Percentiles rank a stretch among this genome's conserved stretches.
phyloP scores from a whole-genome alignment of 164 flowering plant species.

The grape (Vitis vinifera) region DNA sequence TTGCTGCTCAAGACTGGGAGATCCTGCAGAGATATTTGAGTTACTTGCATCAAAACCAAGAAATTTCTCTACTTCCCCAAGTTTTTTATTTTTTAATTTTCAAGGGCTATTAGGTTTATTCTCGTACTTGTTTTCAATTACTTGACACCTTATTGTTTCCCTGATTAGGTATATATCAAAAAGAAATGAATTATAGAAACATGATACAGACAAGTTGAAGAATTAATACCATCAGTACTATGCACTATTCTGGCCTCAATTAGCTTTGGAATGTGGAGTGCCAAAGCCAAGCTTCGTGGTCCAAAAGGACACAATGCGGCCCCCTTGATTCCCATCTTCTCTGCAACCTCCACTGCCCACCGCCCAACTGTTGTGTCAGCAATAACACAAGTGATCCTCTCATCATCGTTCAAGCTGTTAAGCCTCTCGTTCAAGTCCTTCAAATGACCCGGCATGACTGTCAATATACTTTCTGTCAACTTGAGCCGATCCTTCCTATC shows the following conservation, averaged over 20 bases:
- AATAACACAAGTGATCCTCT: slow-evolving; percentile 24
- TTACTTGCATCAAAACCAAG: too few species aligned
- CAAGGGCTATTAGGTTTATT: too few species aligned
- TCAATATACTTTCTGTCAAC: background rate
- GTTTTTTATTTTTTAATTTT: too few species aligned
- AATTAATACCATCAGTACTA: slow-evolving; percentile 9
- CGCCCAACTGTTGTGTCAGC: slow-evolving; percentile 23
- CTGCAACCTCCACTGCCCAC: slow-evolving; percentile 19
- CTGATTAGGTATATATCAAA: too few species aligned
- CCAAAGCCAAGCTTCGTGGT: slow-evolving; percentile 4
- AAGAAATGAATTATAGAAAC: too few species aligned
- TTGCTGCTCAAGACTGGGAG: too few species aligned
- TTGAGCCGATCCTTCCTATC: slow-evolving; percentile 1
- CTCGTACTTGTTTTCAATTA: too few species aligned
- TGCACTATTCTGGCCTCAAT: slow-evolving; percentile 20
- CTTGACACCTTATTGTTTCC: too few species aligned
- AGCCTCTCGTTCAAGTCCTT: slow-evolving; percentile 13
- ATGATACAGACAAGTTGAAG: too few species aligned
- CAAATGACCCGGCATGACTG: slow-evolving; percentile 15
- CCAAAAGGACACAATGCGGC: slow-evolving; percentile 20
- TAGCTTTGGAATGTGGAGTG: slow-evolving; percentile 17
- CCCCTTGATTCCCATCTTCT: slow-evolving; percentile 23
- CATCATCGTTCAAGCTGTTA: slow-evolving; percentile 3
- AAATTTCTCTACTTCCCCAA: too few species aligned
- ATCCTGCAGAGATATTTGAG: too few species aligned